Base-by-base conservation (phyloP, 306 rosid species). In the Fragaria nilgerrensis region DNA sequence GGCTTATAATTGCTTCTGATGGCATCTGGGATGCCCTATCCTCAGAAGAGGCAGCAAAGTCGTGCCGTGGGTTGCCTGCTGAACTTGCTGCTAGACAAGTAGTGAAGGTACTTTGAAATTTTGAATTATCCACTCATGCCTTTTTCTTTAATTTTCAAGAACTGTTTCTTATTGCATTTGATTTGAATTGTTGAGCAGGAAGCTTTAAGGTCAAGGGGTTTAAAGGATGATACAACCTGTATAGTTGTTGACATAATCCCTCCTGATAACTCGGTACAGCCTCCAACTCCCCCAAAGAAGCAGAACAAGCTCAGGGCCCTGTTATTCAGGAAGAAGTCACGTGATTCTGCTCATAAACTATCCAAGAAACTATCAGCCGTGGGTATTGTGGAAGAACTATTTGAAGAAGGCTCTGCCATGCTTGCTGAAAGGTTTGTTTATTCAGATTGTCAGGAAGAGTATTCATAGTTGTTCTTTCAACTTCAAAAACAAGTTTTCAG, bases 401-500 rank as follows among this genome's bases (percentile, higher is more conserved):
- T 96, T 84, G 99, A 96, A 92, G 99, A 96, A 82, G 99, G 98
- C 63, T 96, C 99, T 80, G 99, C 99, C 75, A 89, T 96, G 93
- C 99, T 96, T 67, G 86, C 89, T 67, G 99, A 96, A 84, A 92
- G 99, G 99, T 95, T 39, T 39, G 43, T 39, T 39, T 1, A 39
- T 39, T 39, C 43, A 16, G 52, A 41, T 15, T 41, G 32, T 56
- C 5, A 9, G 9, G 8, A 27, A 75, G 45, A 9, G 27, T 45
- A 68, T 29, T 17, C 29, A 4, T 27, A 25, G 25, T 58, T 55
- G 39, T 56, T 29, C 17, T 15, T 27, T 56, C 5, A 10, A 1
- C 59, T 41, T 59, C 39, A 73, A 22, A 72, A 14, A 15, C 19
- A 72, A 72, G 0, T 22, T 55, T 52, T 72, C 8, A n/a, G 14